Evolutionary conservation across 164 flowering plant species (phyloP).

Genomic region (Saururus chinensis): DNA sequence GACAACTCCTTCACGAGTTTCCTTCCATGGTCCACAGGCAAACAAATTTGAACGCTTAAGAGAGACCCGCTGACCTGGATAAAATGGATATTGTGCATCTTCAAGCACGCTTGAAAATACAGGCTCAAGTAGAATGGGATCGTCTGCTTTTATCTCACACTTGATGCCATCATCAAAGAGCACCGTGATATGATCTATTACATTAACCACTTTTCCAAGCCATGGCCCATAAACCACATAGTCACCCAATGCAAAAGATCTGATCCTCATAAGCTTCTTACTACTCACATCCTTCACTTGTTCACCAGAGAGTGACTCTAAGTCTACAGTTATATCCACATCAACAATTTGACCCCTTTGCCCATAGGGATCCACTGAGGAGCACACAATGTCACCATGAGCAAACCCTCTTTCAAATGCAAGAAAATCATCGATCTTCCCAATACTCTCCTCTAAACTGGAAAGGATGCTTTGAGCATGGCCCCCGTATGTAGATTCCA

Average conservation of each 20-base stretch:
- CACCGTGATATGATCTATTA: slow-evolving; percentile 51
- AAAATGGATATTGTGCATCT: slow-evolving; percentile 59
- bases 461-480: slow-evolving; percentile 71
- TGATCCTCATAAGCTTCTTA: slow-evolving; percentile 43
- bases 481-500: slow-evolving; percentile 47
- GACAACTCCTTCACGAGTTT: slow-evolving; percentile 50
- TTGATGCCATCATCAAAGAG: slow-evolving; percentile 77
- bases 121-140: slow-evolving; percentile 43
- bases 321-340: slow-evolving; percentile 53
- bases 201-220: slow-evolving; percentile 69
- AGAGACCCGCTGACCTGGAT: slow-evolving; percentile 81
- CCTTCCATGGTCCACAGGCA: slow-evolving; percentile 48
- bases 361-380: slow-evolving; percentile 51
- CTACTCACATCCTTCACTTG: slow-evolving; percentile 41
- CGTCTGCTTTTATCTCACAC: slow-evolving; percentile 35
- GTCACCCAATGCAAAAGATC: slow-evolving; percentile 61
- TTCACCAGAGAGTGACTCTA: slow-evolving; percentile 53
- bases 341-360: slow-evolving; percentile 72
- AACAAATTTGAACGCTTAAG: slow-evolving; percentile 25
- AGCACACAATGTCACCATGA: slow-evolving; percentile 69
- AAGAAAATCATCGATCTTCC: slow-evolving; percentile 85
- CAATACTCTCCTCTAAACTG: slow-evolving; percentile 67
- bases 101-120: slow-evolving; percentile 47
- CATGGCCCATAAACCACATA: slow-evolving; percentile 69
- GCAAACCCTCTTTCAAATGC: slow-evolving; percentile 63